Evolutionary conservation across 2,329 filamentous ascomycete genomes (phyloP).

Genomic region (Gyromitra esculenta): DNA sequence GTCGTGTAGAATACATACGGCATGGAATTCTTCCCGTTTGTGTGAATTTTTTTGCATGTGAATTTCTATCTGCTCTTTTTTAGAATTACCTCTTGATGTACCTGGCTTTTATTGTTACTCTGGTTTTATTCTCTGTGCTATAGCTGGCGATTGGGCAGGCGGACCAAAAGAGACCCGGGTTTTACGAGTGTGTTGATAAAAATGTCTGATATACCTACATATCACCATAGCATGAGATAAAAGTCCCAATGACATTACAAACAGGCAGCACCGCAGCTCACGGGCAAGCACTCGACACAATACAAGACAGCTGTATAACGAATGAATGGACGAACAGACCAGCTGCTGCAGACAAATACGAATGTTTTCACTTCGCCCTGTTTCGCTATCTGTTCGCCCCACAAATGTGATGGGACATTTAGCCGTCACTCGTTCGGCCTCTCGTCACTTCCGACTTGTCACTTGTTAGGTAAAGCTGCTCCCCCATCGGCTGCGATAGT

Average conservation of each 20-base stretch:
- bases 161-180: neutral
- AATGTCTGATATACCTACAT: neutral
- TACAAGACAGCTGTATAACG: neutral
- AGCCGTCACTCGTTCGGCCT: neutral
- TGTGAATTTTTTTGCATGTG: neutral
- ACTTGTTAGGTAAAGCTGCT: neutral
- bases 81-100: neutral
- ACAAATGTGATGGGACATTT: neutral
- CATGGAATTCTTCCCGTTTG: neutral
- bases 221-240: neutral
- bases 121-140: neutral
- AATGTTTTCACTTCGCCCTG: neutral
- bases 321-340: neutral
- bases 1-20: neutral
- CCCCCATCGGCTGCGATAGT: neutral
- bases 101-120: neutral
- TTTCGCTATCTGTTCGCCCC: neutral
- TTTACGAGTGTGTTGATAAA: neutral
- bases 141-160: neutral
- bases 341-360: neutral
- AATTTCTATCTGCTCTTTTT: too few relatives aligned
- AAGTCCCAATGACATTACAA: neutral
- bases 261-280: neutral
- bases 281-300: neutral
- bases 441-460: neutral